Percentiles rank a stretch among this genome's conserved stretches.
Evolutionary conservation across 768 basidiomycete species (phyloP).

Genomic region (Rhizopogon salebrosus): DNA sequence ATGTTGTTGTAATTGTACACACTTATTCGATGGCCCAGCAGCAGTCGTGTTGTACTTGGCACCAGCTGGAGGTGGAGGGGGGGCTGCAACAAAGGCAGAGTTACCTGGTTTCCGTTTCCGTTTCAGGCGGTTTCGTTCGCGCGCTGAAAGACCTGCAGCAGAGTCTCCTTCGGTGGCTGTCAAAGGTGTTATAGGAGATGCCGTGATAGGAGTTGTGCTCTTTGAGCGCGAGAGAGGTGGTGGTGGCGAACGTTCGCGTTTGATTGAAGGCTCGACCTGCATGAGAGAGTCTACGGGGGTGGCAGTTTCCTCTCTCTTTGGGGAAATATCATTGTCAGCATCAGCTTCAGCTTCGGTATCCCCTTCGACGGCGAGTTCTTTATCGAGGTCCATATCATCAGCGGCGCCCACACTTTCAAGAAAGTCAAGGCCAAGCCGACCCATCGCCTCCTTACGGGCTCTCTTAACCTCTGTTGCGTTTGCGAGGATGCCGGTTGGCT

Average conservation of each 20-base stretch:
- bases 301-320: slow-evolving; percentile 35
- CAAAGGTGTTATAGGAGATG: slow-evolving; percentile 43
- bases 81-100: slow-evolving; percentile 73
- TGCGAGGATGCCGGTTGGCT: slow-evolving; percentile 65
- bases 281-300: slow-evolving; percentile 34
- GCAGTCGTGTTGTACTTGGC: slow-evolving; percentile 60
- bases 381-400: slow-evolving; percentile 85
- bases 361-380: slow-evolving; percentile 64
- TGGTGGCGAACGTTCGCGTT: slow-evolving; percentile 37
- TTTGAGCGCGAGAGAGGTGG: slow-evolving; percentile 28
- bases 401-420: slow-evolving; percentile 62
- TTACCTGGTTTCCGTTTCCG: slow-evolving; percentile 89
- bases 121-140: slow-evolving; percentile 92
- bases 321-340: slow-evolving; percentile 33
- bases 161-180: slow-evolving; percentile 40
- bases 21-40: slow-evolving; percentile 58
- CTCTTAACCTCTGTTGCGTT: slow-evolving; percentile 79
- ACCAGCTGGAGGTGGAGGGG: slow-evolving; percentile 51
- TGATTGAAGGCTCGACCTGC: slow-evolving; percentile 37
- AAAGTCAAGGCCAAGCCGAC: slow-evolving; percentile 82
- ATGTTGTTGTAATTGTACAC: slow-evolving; percentile 13
- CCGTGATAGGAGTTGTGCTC: slow-evolving; percentile 39
- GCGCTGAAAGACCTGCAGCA: slow-evolving; percentile 65
- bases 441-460: slow-evolving; percentile 86
- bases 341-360: slow-evolving; percentile 46